Base-by-base conservation (phyloP, 176 grass and related monocot species). In the Rhynchospora pubera region DNA sequence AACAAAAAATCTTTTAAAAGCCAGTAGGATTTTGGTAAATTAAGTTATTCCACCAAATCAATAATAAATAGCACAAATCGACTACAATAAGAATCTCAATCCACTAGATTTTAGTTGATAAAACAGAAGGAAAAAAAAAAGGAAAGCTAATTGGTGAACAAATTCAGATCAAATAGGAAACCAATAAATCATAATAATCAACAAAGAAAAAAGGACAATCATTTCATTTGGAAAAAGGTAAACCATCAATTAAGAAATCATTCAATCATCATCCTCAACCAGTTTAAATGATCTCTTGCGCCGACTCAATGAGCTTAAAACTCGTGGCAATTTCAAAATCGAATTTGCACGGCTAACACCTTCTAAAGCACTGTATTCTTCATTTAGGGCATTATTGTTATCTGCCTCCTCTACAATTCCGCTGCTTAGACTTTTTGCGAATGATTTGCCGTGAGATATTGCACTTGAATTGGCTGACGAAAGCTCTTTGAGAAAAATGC, bases 321-420 rank as follows among this genome's bases (percentile, higher is more conserved):
- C 30, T 21, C 87, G 82, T 0, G 91, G 94, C 56, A 91, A 63
- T 89, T 89, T 91, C 44, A 90, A 44, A 67, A 93, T 60, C 7
- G 94, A 90, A 73, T 97, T 97, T 13, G 81, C 85, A 56, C 94
- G 77, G 11, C 78, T 86, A 56, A 93, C 76, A 5, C 91, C 94
- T 6, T 97, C 85, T 24, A 93, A 82, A 4, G 91, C 91, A 18
- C 51, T 88, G 87, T 91, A 93, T 65, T 46, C 85, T 10, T 64
- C 45, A 23, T 76, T 74, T 9, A 50, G 24, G 10, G 0, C 14
- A 28, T 76, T 23, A 21, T 57, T 78, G n/a, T 45, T 62, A 19
- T 65, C 78, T 52, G 62, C 89, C 65, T 83, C 86, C 65, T 82
- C 80, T 42, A 61, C 62, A 65, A 74, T 55, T 26, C 58, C 91